A percentile compares a stretch with the other conserved stretches of the same genome.
Conservation (phyloP, 225 moss, liverwort and hornwort genomes). For the Climacium dendroides region DNA sequence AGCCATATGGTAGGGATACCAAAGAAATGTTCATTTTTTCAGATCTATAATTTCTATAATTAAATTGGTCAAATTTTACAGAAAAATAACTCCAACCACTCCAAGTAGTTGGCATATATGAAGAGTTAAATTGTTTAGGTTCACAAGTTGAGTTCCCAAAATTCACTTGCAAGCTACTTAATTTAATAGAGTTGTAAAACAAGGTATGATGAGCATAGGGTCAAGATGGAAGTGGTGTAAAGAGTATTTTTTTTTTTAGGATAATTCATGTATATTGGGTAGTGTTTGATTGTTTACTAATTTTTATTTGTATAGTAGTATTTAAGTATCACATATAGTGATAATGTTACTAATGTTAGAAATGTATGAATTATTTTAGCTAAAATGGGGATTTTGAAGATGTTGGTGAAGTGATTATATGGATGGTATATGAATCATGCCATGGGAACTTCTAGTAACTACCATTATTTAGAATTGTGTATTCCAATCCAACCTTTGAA, state of each 20-base stretch:
- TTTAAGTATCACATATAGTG: not conserved
- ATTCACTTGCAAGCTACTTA: accelerated
- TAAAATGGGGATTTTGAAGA: not conserved
- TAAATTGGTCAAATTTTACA: not conserved
- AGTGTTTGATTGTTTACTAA: not conserved
- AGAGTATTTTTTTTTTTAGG: not conserved
- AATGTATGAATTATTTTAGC: not conserved
- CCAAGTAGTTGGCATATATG: not conserved
- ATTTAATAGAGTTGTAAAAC: not conserved
- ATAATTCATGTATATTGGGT: accelerated
- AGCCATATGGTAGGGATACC: not conserved
- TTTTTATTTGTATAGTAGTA: not conserved
- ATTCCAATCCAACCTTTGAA: not conserved
- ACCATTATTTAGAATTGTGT: not conserved
- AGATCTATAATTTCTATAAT: accelerated
- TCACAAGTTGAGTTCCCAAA: not conserved
- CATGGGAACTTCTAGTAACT: not conserved
- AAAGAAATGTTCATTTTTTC: accelerated
- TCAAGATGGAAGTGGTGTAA: accelerated
- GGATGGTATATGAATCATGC: not conserved
- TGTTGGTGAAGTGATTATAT: not conserved
- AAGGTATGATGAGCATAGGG: accelerated
- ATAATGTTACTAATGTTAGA: not conserved
- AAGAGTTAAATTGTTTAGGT: not conserved
- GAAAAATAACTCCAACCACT: not conserved